These are phyloP conservation scores for Neospora caninum DNA, from an alignment of 169 alveolate species.

Conservation along the genomic window DNA sequence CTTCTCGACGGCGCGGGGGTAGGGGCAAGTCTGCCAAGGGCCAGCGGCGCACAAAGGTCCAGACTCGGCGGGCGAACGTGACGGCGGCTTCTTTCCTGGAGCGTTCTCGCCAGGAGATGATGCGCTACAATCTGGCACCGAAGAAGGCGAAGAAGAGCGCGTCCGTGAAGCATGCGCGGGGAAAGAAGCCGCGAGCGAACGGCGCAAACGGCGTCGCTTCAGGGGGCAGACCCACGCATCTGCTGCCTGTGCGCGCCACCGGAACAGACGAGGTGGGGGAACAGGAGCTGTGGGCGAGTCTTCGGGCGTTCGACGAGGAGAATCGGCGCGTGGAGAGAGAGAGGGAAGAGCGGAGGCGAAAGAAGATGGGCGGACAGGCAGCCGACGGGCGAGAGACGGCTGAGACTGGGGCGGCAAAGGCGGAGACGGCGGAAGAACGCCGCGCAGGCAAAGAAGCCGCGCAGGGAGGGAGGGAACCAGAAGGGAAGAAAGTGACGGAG, in stretches of 20 bases:
- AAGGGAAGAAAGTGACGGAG: background rate
- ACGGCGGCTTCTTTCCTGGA: background rate
- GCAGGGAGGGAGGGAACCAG: background rate
- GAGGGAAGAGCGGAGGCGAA: background rate
- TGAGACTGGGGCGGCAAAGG: too few relatives aligned
- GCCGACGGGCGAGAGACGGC: too few relatives aligned
- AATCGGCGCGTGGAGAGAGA: background rate
- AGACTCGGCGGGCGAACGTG: slow-evolving; percentile 1
- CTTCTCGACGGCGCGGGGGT: background rate
- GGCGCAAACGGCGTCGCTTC: background rate
- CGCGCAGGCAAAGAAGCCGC: background rate
- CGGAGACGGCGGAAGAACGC: background rate
- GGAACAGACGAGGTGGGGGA: background rate
- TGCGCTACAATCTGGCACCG: background rate
- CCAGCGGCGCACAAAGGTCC: background rate
- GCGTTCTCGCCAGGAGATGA: background rate
- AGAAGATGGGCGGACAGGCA: background rate
- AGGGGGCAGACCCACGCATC: background rate
- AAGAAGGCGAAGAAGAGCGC: slow-evolving; percentile 6
- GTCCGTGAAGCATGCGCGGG: background rate
- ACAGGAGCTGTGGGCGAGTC: slow-evolving; percentile 21
- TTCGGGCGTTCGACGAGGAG: slow-evolving; percentile 9
- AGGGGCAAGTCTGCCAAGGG: background rate
- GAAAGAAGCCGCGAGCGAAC: background rate
- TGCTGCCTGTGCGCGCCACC: background rate